Evolutionary conservation across 208 protist genomes (phyloP).

Genomic region (Endotrypanum monterogeii): DNA sequence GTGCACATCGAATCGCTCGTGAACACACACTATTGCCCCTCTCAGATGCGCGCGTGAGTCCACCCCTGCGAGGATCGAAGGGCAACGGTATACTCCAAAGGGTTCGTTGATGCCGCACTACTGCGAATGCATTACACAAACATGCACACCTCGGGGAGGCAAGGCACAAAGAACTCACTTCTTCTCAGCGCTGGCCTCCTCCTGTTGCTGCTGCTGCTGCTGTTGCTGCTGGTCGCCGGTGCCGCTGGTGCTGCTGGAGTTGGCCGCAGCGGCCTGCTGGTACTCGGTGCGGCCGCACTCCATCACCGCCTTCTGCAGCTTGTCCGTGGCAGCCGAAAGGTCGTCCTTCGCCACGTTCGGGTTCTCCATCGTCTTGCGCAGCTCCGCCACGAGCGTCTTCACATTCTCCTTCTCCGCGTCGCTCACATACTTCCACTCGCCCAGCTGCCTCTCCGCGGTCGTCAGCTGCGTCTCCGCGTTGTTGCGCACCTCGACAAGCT

Average conservation of each 20-base stretch:
- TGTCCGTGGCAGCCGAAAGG: conserved; percentile 49
- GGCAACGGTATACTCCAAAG: too few species aligned
- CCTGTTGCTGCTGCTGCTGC: conserved; percentile 6
- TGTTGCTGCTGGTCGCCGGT: conserved; percentile 3
- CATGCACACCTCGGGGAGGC: too few species aligned
- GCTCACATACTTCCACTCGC: conserved; percentile 87
- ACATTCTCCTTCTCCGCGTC: conserved; percentile 78
- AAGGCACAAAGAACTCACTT: not conserved
- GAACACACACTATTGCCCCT: too few species aligned
- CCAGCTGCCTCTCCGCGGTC: conserved; percentile 74
- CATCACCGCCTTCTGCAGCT: conserved; percentile 88
- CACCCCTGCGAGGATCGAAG: too few species aligned
- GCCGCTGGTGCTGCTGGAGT: conserved; percentile 27
- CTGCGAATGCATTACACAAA: too few species aligned
- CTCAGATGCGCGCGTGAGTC: too few species aligned
- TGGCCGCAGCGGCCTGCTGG: conserved; percentile 67
- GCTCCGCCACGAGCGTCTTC: conserved; percentile 45
- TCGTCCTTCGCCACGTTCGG: conserved; percentile 71
- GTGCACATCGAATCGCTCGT: too few species aligned
- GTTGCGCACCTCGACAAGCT: too few species aligned
- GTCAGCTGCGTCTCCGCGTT: conserved; percentile 73
- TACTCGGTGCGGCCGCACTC: conserved; percentile 79
- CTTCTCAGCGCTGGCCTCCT: not conserved
- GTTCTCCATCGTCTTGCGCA: conserved; percentile 75
- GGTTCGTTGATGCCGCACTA: too few species aligned